Evolutionary conservation across 805 yeast species (phyloP).

Genomic region (Ogataea dorogensis): DNA sequence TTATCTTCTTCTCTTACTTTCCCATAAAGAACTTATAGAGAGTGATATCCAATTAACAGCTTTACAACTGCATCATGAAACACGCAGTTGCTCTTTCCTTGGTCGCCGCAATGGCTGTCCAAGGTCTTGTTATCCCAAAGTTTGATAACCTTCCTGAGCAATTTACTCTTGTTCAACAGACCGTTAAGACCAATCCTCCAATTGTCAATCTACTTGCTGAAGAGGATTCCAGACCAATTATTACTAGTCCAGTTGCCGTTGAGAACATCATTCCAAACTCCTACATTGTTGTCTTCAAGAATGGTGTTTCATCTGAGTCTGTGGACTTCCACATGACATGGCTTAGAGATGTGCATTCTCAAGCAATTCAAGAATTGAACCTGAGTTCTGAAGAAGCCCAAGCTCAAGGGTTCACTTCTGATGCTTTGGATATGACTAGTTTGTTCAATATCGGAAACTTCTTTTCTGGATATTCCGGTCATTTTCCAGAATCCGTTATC

Average conservation of each 20-base stretch:
- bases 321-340: conserved; percentile 65
- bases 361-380: conserved; percentile 32
- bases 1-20: conserved; percentile 3
- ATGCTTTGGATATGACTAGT: conserved; percentile 56
- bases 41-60: conserved; percentile 4
- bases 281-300: conserved; percentile 85
- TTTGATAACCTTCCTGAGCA: conserved; percentile 23
- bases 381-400: conserved; percentile 21
- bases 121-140: conserved; percentile 61
- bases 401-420: conserved; percentile 12
- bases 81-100: conserved; percentile 29
- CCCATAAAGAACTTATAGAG: conserved; percentile 2
- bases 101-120: conserved; percentile 34
- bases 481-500: conserved; percentile 71
- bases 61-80: conserved; percentile 9
- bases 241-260: conserved; percentile 42
- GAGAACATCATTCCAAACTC: conserved; percentile 61
- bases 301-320: conserved; percentile 51
- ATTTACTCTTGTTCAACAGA: conserved; percentile 14
- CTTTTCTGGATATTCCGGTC: conserved; percentile 81
- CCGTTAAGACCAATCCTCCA: conserved; percentile 2
- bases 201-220: conserved; percentile 16
- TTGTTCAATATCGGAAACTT: conserved; percentile 55
- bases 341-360: conserved; percentile 54
- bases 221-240: conserved; percentile 44